phyloP scores from a whole-genome alignment of 768 basidiomycete species.

The Leccinellum luteum region DNA sequence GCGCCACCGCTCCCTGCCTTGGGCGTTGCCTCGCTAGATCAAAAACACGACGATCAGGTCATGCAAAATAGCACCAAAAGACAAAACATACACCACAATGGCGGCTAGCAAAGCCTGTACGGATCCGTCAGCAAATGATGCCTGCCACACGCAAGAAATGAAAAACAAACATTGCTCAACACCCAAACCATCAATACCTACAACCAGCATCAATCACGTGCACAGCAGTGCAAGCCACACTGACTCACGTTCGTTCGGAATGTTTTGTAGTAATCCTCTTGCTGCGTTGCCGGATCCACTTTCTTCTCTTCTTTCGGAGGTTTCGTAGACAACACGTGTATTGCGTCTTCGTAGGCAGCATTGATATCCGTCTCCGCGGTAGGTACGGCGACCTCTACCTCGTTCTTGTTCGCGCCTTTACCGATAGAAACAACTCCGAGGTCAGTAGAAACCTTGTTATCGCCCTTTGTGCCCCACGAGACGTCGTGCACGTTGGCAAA shows the following conservation, averaged over 20 bases:
- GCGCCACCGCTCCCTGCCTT: constrained; percentile 48
- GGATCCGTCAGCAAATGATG: constrained; percentile 11
- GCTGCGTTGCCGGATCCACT: constrained; percentile 56
- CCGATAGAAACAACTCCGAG: constrained; percentile 75
- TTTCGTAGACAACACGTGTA: constrained; percentile 76
- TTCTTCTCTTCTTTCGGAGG: constrained; percentile 68
- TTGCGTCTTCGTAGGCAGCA: constrained; percentile 87
- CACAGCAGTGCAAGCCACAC: neutral
- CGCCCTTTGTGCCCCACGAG: constrained; percentile 95
- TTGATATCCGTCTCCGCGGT: constrained; percentile 88
- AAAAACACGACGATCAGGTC: constrained; percentile 1
- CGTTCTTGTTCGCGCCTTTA: constrained; percentile 60
- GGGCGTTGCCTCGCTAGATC: constrained; percentile 38
- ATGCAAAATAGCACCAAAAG: neutral
- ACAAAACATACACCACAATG: constrained; percentile 61
- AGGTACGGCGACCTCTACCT: constrained; percentile 85
- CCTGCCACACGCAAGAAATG: constrained; percentile 19
- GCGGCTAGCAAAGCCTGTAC: constrained; percentile 67
- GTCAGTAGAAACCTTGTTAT: constrained; percentile 81
- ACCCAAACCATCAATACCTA: constrained; percentile 86
- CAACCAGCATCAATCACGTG: constrained; percentile 9
- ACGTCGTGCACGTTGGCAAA: constrained; percentile 90
- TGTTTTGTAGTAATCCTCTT: constrained; percentile 85
- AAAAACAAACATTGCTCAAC: constrained; percentile 64
- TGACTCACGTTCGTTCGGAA: constrained; percentile 79